Evolutionary conservation across 2,329 filamentous ascomycete species (phyloP), one percentile per base, ranked within the genome.

Genomic region (Penicillium hordei): DNA sequence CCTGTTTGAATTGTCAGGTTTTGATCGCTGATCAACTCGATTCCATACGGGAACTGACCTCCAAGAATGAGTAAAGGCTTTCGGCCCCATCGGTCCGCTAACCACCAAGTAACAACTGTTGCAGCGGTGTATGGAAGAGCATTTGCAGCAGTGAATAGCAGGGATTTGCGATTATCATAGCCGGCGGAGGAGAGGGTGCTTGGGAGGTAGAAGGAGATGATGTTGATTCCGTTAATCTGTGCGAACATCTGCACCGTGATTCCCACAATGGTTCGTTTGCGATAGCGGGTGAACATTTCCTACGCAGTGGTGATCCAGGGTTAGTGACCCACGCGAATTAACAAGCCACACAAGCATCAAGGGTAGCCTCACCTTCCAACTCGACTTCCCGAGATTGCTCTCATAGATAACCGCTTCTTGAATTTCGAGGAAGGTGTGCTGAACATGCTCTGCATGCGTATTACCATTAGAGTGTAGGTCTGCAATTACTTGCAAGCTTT

Each of bases 271-370:
- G 74, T 76, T n/a, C 75, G 70, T 56, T 77, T 77, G 39, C 74
- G 72, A 53, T 78, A 78, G 5, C 69, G 69, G 7, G 74, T 78
- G 54, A 77, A 77, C 75, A 78, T 78, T 66, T 77, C 75, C 69
- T 72, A 40, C 17, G 15, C n/a, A 21, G 21, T 15, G 12, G 23
- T 13, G 3, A 44, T 15, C 17, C 23, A 17, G 15, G 9, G 31
- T 27, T 52, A 40, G 15, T 15, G 13, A 25, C 33, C 1, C 15
- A 33, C 8, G 5, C 17, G 5, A 50, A 21, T 29, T 7, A 17
- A 52, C 17, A 21, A 21, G 12, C 10, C 43, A 21, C 25, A 21
- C 27, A 21, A 10, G 44, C 8, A 19, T 5, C 9, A 17, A 31
- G 21, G 48, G 39, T 19, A 34, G 52, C 49, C 65, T 62, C 63